Conservation (phyloP, 2,329 filamentous ascomycete species). For the Cladorrhinum sp. region DNA sequence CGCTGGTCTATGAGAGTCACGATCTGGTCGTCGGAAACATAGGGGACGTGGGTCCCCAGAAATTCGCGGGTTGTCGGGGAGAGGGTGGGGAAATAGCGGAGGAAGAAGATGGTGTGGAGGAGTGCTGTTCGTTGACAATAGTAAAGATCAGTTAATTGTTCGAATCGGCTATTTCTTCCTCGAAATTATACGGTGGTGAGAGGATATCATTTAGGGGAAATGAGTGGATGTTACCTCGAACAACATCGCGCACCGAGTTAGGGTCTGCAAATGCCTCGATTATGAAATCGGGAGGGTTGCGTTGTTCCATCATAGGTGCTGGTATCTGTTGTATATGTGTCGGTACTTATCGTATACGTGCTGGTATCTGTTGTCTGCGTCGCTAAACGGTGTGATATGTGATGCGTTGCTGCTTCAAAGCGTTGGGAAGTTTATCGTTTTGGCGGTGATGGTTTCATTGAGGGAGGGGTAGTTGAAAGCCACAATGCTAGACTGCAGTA, state of each 20-base stretch:
- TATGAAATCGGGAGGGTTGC: conserved; percentile 77
- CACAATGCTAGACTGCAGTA: background rate
- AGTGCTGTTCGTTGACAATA: conserved; percentile 57
- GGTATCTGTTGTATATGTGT: background rate
- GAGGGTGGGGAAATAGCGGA: conserved; percentile 90
- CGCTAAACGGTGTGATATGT: background rate
- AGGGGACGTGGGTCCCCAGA: conserved; percentile 84
- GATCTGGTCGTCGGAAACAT: conserved; percentile 85
- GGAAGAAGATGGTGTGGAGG: conserved; percentile 97
- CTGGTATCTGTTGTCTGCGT: background rate
- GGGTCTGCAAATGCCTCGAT: conserved; percentile 93
- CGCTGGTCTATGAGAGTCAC: conserved; percentile 92
- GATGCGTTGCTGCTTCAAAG: too few species aligned
- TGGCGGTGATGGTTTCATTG: conserved; percentile 3
- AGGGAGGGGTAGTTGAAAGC: conserved; percentile 6
- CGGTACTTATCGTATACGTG: too few species aligned
- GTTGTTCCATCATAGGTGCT: conserved; percentile 44
- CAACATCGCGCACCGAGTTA: conserved; percentile 82
- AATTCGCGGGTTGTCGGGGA: conserved; percentile 81
- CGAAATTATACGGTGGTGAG: too few species aligned
- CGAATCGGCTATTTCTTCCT: background rate
- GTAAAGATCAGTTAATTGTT: conserved; percentile 12
- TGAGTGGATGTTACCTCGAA: conserved; percentile 67
- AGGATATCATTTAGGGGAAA: too few species aligned
- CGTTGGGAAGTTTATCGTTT: background rate